Evolutionary conservation across 2,329 filamentous ascomycete genomes (phyloP).

Genomic region (Xylariales sp.): DNA sequence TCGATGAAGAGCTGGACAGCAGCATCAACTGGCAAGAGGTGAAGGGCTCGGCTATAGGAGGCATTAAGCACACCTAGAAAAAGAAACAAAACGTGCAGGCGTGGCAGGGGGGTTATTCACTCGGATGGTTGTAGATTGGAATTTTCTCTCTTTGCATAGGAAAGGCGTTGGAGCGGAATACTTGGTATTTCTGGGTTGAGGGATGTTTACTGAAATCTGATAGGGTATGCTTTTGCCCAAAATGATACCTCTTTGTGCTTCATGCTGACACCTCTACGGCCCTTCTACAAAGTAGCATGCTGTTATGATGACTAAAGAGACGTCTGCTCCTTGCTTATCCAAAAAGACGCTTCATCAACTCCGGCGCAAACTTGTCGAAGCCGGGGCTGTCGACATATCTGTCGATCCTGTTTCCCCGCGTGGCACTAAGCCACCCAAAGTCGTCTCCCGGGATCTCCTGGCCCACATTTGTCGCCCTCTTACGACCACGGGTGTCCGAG

Average conservation of each 20-base stretch:
- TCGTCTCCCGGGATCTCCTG: constrained; percentile 64
- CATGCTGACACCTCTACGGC: constrained; percentile 20
- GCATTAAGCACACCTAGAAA: constrained; percentile 67
- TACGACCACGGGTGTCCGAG: constrained; percentile 64
- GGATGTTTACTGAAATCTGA: constrained; percentile 11
- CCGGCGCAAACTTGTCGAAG: constrained; percentile 59
- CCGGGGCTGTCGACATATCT: constrained; percentile 69
- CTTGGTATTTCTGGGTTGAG: not conserved
- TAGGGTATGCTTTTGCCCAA: constrained; percentile 27
- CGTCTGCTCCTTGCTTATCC: too few species aligned
- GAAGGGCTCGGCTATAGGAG: constrained; percentile 75
- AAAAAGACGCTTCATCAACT: constrained; percentile 65
- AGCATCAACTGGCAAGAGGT: constrained; percentile 94
- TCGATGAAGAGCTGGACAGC: constrained; percentile 84
- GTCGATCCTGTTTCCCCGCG: constrained; percentile 74
- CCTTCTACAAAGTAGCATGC: not conserved
- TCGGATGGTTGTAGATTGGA: too few species aligned
- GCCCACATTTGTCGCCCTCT: constrained; percentile 41
- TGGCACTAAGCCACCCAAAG: constrained; percentile 68
- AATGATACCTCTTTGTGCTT: constrained; percentile 27
- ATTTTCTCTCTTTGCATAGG: too few species aligned
- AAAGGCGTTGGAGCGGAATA: constrained; percentile 6
- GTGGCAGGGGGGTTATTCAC: too few species aligned
- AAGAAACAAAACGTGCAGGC: too few species aligned
- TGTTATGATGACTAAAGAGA: too few species aligned